Percentiles rank a stretch among this genome's conserved stretches.
phyloP scores from a whole-genome alignment of 768 basidiomycete genomes.

The Nidula microcarpa region DNA sequence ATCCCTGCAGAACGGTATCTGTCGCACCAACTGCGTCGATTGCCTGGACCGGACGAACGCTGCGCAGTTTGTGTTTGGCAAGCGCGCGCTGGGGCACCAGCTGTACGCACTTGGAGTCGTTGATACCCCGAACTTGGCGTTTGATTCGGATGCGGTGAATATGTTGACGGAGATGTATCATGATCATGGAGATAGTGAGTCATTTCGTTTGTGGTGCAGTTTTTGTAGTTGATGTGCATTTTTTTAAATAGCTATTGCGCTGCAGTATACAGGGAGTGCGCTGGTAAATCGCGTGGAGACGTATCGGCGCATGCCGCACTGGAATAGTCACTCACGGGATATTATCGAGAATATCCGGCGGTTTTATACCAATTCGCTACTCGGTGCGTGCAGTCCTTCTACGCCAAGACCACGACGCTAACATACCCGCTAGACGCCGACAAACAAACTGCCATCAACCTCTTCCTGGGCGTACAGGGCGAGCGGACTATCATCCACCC shows the following conservation, averaged over 20 bases:
- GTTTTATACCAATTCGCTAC: slow-evolving; percentile 91
- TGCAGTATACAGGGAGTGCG: slow-evolving; percentile 96
- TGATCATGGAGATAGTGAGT: slow-evolving; percentile 91
- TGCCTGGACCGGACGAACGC: slow-evolving; percentile 96
- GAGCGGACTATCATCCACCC: slow-evolving; percentile 47
- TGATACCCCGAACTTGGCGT: slow-evolving; percentile 77
- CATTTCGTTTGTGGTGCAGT: not conserved
- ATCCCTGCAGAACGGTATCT: slow-evolving; percentile 86
- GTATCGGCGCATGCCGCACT: slow-evolving; percentile 92
- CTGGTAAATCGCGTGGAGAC: slow-evolving; percentile 96
- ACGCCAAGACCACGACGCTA: too few species aligned
- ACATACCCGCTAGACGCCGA: slow-evolving; percentile 67
- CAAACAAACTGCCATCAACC: slow-evolving; percentile 95
- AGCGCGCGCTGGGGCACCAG: slow-evolving; percentile 92
- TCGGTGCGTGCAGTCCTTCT: slow-evolving; percentile 45
- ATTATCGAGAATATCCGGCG: slow-evolving; percentile 93
- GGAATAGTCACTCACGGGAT: slow-evolving; percentile 96
- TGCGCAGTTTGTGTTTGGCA: slow-evolving; percentile 95
- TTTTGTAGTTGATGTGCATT: slow-evolving; percentile 3
- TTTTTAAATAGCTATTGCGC: slow-evolving; percentile 73
- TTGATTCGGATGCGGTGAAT: slow-evolving; percentile 93
- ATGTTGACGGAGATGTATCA: slow-evolving; percentile 99
- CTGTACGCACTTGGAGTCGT: slow-evolving; percentile 92
- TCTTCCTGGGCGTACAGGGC: slow-evolving; percentile 83
- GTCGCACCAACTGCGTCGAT: slow-evolving; percentile 94